Conservation (phyloP, 208 protist genomes). For the Leishmania aethiopica region DNA sequence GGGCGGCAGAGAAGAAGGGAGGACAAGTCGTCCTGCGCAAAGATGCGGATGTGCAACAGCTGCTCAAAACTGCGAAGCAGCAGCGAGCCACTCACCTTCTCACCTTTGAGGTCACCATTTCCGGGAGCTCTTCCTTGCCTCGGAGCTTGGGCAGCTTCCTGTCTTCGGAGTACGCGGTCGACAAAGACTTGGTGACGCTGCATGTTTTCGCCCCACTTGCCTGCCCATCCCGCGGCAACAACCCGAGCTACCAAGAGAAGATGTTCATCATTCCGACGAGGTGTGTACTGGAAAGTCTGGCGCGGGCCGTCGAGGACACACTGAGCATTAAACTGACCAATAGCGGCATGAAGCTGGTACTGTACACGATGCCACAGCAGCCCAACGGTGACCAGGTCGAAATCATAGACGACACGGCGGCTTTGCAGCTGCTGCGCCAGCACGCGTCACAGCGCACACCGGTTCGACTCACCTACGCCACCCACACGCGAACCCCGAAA, state of each 20-base stretch:
- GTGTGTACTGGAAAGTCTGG: conserved; percentile 30
- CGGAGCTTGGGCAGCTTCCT: conserved; percentile 15
- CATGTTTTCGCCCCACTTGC: conserved; percentile 39
- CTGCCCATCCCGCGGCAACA: neutral
- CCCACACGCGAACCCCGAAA: neutral
- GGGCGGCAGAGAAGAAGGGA: neutral
- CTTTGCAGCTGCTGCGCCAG: conserved; percentile 29
- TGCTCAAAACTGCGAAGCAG: conserved; percentile 18
- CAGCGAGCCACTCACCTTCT: conserved; percentile 7
- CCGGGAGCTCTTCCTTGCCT: neutral
- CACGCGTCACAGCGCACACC: conserved; percentile 33
- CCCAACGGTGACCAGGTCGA: conserved; percentile 1
- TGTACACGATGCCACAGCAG: conserved; percentile 6
- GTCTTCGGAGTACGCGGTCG: conserved; percentile 33
- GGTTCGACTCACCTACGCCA: conserved; percentile 35
- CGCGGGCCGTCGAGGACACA: conserved; percentile 43
- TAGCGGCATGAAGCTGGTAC: neutral
- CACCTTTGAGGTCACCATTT: conserved; percentile 39
- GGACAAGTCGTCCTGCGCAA: conserved; percentile 10
- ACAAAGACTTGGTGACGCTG: conserved; percentile 52
- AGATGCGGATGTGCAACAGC: conserved; percentile 27
- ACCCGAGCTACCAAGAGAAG: conserved; percentile 31
- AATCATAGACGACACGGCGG: conserved; percentile 24
- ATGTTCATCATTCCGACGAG: conserved; percentile 52
- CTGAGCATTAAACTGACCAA: conserved; percentile 1